Evolutionary conservation across 495 filamentous ascomycete genomes (phyloP).

Genomic region (Xylaria venustula): DNA sequence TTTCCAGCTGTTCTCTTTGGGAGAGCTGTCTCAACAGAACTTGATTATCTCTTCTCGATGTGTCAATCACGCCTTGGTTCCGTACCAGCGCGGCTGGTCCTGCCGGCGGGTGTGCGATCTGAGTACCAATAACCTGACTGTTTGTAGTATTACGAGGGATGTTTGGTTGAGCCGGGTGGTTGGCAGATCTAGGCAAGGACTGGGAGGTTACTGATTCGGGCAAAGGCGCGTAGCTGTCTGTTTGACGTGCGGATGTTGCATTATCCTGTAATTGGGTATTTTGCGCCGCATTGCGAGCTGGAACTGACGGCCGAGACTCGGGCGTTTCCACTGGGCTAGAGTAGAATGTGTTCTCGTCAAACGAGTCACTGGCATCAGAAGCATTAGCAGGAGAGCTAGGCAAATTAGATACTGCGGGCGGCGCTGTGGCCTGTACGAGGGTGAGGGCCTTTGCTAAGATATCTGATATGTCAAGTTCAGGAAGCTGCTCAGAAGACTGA

Average conservation of each 20-base stretch:
- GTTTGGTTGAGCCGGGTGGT: constrained; percentile 2
- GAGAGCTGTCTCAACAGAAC: background rate
- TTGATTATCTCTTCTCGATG: constrained; percentile 3
- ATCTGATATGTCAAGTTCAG: constrained; percentile 73
- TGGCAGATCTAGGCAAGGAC: constrained; percentile 8
- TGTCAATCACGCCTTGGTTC: constrained; percentile 3
- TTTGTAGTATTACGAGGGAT: constrained; percentile 1
- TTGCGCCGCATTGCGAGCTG: constrained; percentile 40
- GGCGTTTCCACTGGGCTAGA: constrained; percentile 69
- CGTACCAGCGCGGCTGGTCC: constrained; percentile 18
- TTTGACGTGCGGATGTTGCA: constrained; percentile 8
- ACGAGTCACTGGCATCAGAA: constrained; percentile 68
- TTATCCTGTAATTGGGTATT: constrained; percentile 41
- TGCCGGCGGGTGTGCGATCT: background rate
- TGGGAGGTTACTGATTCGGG: constrained; percentile 13
- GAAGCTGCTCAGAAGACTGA: constrained; percentile 60
- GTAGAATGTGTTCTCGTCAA: constrained; percentile 94
- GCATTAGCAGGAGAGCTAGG: constrained; percentile 51
- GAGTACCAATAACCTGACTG: background rate
- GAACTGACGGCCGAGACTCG: constrained; percentile 39
- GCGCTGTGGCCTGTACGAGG: constrained; percentile 53
- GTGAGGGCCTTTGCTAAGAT: constrained; percentile 69
- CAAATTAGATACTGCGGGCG: constrained; percentile 50
- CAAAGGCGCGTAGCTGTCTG: constrained; percentile 1
- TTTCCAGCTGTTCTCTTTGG: constrained; percentile 21